phyloP scores from a whole-genome alignment of 331 rosid genomes.

The Stylosanthes scabra region DNA sequence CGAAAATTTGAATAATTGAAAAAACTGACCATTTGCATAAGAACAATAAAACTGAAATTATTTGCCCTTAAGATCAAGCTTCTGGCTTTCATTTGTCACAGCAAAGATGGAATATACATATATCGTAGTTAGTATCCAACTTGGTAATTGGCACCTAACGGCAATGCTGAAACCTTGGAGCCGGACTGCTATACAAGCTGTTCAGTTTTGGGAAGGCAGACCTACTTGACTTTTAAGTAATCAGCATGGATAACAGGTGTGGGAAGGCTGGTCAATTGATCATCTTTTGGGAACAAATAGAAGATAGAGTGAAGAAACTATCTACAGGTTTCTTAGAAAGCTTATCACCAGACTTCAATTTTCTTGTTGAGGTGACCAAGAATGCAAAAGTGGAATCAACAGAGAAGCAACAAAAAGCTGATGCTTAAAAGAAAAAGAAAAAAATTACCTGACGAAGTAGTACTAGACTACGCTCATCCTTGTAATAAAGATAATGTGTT shows the following conservation, averaged over 20 bases:
- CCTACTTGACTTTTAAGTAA: background rate
- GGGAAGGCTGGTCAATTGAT: no score
- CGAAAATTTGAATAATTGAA: conserved; percentile 7
- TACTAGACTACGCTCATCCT: conserved; percentile 64
- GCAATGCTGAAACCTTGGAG: background rate
- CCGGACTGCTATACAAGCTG: background rate
- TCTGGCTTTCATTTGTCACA: background rate
- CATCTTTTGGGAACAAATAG: no score
- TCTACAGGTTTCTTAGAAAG: background rate
- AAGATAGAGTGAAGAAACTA: background rate
- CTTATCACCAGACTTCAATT: background rate
- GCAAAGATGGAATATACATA: background rate
- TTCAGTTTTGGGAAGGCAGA: conserved; percentile 1
- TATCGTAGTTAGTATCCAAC: background rate
- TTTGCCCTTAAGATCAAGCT: background rate
- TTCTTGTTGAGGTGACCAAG: background rate
- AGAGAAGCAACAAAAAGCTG: background rate
- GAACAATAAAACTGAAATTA: background rate
- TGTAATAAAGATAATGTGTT: conserved; percentile 69
- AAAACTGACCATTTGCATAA: conserved; percentile 21
- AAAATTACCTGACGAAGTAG: conserved; percentile 67
- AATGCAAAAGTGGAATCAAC: background rate
- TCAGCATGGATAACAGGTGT: no score
- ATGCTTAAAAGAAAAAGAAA: background rate
- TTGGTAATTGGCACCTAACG: background rate